phyloP scores from a whole-genome alignment of 176 grass and related monocot species.

The Lolium rigidum region DNA sequence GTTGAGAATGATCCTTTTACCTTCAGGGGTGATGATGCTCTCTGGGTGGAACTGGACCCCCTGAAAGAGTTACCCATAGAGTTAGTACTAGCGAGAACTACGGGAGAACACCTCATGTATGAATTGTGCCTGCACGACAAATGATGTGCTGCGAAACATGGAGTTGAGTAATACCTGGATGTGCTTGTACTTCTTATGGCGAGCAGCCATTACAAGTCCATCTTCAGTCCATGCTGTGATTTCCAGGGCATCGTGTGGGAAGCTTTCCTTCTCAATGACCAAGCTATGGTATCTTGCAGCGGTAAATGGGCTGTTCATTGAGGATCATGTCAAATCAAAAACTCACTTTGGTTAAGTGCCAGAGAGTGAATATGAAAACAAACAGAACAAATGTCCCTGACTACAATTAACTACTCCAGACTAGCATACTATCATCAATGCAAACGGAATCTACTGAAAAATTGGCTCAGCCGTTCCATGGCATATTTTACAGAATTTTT shows the following conservation, averaged over 20 bases:
- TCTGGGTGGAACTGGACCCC: constrained; percentile 98
- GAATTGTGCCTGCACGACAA: neutral
- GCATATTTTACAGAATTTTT: neutral
- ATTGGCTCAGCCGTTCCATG: neutral
- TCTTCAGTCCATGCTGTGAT: constrained; percentile 87
- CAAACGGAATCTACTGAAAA: neutral
- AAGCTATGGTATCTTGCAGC: constrained; percentile 94
- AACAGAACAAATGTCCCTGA: no score
- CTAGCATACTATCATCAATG: neutral
- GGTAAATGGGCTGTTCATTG: constrained; percentile 74
- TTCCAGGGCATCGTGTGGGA: constrained; percentile 79
- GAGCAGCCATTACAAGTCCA: constrained; percentile 89
- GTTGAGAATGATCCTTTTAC: constrained; percentile 83
- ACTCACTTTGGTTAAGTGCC: neutral
- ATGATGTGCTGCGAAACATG: neutral
- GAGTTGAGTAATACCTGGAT: constrained; percentile 61
- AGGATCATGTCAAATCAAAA: constrained; percentile 19
- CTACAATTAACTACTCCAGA: neutral
- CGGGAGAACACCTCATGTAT: neutral
- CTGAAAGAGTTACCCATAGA: constrained; percentile 43
- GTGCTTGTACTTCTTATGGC: constrained; percentile 82
- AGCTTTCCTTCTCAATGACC: constrained; percentile 89
- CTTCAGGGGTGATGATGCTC: constrained; percentile 91
- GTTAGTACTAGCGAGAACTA: neutral
- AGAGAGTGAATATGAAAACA: neutral